Conservation (phyloP, 2,329 filamentous ascomycete genomes). For the Pleoardoris graminearum region DNA sequence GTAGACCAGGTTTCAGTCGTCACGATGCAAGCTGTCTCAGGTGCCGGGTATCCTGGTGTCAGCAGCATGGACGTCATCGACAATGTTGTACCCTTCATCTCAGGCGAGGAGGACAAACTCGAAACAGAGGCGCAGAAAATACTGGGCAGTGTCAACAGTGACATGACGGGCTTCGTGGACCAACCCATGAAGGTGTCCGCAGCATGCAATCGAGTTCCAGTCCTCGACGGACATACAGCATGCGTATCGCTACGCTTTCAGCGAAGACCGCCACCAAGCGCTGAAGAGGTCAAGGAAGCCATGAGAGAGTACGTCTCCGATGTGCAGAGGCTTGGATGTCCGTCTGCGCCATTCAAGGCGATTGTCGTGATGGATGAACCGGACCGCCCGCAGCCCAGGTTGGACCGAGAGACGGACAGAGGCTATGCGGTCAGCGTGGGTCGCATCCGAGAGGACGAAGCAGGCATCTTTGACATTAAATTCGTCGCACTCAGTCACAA, state of each 20-base stretch:
- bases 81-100: conserved; percentile 93
- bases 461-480: conserved; percentile 89
- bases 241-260: conserved; percentile 87
- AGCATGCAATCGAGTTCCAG: conserved; percentile 91
- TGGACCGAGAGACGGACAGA: conserved; percentile 81
- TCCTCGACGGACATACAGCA: conserved; percentile 93
- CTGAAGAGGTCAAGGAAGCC: conserved; percentile 76
- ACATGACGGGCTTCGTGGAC: conserved; percentile 74
- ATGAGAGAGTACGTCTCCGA: conserved; percentile 81
- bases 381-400: conserved; percentile 85
- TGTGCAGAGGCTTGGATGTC: conserved; percentile 80
- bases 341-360: conserved; percentile 77
- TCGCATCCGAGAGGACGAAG: conserved; percentile 80
- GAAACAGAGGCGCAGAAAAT: conserved; percentile 96
- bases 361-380: conserved; percentile 89
- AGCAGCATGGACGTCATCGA: conserved; percentile 93
- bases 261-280: conserved; percentile 71
- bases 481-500: conserved; percentile 93
- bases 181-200: conserved; percentile 80
- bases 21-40: conserved; percentile 92
- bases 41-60: conserved; percentile 88
- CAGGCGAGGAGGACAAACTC: conserved; percentile 93
- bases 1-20: conserved; percentile 78
- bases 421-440: conserved; percentile 94
- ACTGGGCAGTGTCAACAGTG: conserved; percentile 72